phyloP scores from a whole-genome alignment of 257 asterid species.

The Nicotiana paniculata region DNA sequence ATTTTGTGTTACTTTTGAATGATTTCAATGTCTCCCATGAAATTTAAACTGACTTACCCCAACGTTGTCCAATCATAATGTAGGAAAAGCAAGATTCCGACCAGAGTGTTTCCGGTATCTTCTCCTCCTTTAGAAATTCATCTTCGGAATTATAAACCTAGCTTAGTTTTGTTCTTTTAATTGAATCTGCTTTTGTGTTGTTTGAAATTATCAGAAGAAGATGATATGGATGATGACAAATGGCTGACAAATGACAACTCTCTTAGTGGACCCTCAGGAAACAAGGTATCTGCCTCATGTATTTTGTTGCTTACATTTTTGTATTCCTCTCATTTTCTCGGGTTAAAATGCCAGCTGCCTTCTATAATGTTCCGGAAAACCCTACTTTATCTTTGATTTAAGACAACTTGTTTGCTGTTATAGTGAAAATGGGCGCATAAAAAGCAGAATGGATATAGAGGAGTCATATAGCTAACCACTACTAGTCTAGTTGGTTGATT shows the following conservation, averaged over 20 bases:
- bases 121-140: neutral
- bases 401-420: neutral
- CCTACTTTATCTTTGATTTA: neutral
- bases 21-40: neutral
- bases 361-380: neutral
- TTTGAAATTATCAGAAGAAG: constrained; percentile 30
- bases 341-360: neutral
- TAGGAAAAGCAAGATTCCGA: constrained; percentile 50
- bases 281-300: constrained; percentile 34
- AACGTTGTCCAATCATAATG: neutral
- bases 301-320: neutral
- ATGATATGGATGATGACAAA: constrained; percentile 37
- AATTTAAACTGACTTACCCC: neutral
- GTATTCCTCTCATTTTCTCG: neutral
- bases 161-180: neutral
- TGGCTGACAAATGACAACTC: constrained; percentile 24
- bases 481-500: neutral
- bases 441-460: neutral
- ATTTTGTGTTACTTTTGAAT: neutral
- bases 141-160: neutral
- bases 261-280: constrained; percentile 23
- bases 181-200: neutral
- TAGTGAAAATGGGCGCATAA: neutral
- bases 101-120: constrained; percentile 72
- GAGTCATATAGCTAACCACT: neutral